Percentiles rank a stretch among this genome's conserved stretches.
Conservation (phyloP, 495 filamentous ascomycete genomes). For the Xylaria scruposa region DNA sequence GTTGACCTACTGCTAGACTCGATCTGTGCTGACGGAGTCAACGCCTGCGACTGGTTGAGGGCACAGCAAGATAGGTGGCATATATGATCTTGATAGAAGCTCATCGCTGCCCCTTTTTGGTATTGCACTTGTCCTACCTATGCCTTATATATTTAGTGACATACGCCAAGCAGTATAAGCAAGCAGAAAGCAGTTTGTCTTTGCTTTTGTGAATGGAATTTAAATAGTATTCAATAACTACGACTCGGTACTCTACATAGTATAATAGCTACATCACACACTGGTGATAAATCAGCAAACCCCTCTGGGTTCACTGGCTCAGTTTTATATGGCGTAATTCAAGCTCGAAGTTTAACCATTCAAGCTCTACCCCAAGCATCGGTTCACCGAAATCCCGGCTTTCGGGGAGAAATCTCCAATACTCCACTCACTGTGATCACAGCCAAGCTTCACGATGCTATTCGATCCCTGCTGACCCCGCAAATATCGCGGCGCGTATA, state of each 20-base stretch:
- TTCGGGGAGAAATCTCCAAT: slow-evolving; percentile 10
- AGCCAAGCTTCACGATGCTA: slow-evolving; percentile 6
- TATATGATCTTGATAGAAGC: not conserved
- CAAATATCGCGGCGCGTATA: not conserved
- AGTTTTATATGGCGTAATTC: not conserved
- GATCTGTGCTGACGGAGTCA: not conserved
- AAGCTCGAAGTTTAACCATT: not conserved
- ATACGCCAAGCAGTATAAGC: not conserved
- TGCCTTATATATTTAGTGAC: not conserved
- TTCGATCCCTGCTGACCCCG: not conserved
- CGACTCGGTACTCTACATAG: no score
- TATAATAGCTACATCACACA: not conserved
- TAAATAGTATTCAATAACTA: no score
- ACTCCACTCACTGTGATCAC: not conserved
- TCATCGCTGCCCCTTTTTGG: not conserved
- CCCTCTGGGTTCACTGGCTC: no score
- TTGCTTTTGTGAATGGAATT: no score
- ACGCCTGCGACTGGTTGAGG: not conserved
- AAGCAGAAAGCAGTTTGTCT: no score
- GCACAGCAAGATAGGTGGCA: not conserved
- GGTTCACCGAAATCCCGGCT: slow-evolving; percentile 7
- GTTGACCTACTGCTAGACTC: not conserved
- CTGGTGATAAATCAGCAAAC: not conserved
- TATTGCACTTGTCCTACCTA: not conserved
- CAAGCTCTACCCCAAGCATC: not conserved